Conservation (phyloP, 2,329 filamentous ascomycete genomes). For the Scolecobasidium constrictum region DNA sequence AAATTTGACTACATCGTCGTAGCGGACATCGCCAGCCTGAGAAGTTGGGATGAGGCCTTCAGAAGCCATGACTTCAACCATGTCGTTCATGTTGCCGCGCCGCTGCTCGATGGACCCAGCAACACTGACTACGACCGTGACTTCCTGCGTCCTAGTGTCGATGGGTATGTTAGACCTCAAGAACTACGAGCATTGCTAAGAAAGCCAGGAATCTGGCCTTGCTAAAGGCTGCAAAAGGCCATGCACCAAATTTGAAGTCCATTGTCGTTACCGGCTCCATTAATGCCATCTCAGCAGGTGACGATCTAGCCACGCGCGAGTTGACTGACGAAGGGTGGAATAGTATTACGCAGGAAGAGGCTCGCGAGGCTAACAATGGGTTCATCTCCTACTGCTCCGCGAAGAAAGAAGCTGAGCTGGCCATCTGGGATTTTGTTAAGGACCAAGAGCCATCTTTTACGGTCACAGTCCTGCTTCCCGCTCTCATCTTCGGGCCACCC, state of each 20-base stretch:
- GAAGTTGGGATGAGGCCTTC: slow-evolving; percentile 19
- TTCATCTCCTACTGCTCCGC: slow-evolving; percentile 42
- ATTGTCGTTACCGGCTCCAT: slow-evolving; percentile 21
- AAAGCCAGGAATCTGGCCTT: slow-evolving; percentile 15
- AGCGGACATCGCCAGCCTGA: slow-evolving; percentile 17
- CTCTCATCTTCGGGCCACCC: slow-evolving; percentile 44
- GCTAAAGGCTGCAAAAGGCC: slow-evolving; percentile 17
- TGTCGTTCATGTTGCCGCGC: slow-evolving; percentile 22
- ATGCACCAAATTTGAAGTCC: slow-evolving; percentile 19
- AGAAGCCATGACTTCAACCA: slow-evolving; percentile 18
- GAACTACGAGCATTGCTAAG: slow-evolving; percentile 14
- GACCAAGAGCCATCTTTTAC: slow-evolving; percentile 36
- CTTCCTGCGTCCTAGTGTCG: slow-evolving; percentile 14
- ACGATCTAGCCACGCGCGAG: slow-evolving; percentile 14
- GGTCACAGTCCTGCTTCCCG: slow-evolving; percentile 44
- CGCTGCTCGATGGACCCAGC: slow-evolving; percentile 14
- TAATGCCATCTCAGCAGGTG: slow-evolving; percentile 17
- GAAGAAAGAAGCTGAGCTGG: slow-evolving; percentile 44
- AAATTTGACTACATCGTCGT: slow-evolving; percentile 20
- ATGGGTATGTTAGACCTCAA: neutral
- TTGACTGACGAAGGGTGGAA: slow-evolving; percentile 37
- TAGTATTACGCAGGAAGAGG: slow-evolving; percentile 32
- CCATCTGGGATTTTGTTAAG: slow-evolving; percentile 43
- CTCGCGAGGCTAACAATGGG: slow-evolving; percentile 28
- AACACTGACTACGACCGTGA: slow-evolving; percentile 21